Evolutionary conservation across 2,329 filamentous ascomycete genomes (phyloP), one percentile per base, ranked within the genome.

Genomic region (Sphaerulina musiva): DNA sequence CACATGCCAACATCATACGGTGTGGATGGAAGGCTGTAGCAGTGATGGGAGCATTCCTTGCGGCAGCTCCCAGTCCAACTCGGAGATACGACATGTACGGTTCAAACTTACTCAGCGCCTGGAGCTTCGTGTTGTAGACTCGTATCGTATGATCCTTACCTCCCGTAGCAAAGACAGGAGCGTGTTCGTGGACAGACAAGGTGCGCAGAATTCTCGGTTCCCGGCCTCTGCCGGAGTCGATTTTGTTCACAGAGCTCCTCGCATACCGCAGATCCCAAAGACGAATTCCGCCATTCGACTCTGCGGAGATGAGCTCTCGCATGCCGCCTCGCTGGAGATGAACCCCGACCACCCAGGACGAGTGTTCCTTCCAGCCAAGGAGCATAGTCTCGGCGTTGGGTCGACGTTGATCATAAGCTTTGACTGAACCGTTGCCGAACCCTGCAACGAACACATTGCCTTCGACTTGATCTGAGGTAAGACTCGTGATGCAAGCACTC

Each of bases 391-490:
- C 89, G 56, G 89, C 86, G 2, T 90, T 86, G 58, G 85, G 84
- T 58, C 88, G 86, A 10, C 93, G 84, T 60, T 92, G 89, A 70
- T 98, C 93, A 68, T 96, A 98, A 4, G 96, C 90, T 49, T 93
- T 83, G 42, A 98, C 85, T 1, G 90, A 91, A 34, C 93, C 93
- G 66, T 98, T 95, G 14, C 93, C 93, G 66, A 97, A 98, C 2
- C 93, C 93, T 40, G 93, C 93, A 9, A 95, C 87, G 65, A 98
- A 96, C 44, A 96, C 84, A 66, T 96, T 91, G 42, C 93, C 93
- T 49, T 95, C 95, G 72, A 98, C 95, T 77, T 97, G 93, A 71
- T 98, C 93, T 12, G 90, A 95, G 2, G 93, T 97, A 59, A 98
- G 75, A 7, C 90, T 95, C 4, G 93, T 98, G 58, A 98, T 93